Evolutionary conservation across 192 early-diverging fungal genomes (phyloP), one percentile per base, ranked within the genome.

Genomic region (Podila verticillata): DNA sequence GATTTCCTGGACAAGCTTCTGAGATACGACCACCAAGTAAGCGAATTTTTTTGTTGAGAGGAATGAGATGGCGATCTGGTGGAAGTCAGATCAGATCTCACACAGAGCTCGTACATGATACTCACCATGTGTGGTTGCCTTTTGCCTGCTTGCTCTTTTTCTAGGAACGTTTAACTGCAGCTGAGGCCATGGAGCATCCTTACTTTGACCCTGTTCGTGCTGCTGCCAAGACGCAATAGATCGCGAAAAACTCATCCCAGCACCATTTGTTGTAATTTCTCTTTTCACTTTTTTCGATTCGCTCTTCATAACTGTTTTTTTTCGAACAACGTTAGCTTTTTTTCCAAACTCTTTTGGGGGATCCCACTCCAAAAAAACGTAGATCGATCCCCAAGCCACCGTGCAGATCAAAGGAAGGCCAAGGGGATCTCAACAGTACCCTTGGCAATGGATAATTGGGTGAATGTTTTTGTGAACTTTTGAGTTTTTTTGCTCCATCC

Each of bases 1-100:
- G 95, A 96, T 72, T 95, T 98, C 75, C 83, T 98, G 66, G 96
- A 98, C 75, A 89, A 92, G 78, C 84, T 98, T 72, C 87, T 98
- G 75, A 85, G 92, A 70, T 98, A 97, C 86, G 96, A 98, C 84
- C 96, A 97, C 72, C 92, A 95, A 54, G 51, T 54, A 54, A 54
- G 51, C 24, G 22, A 26, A 0, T 54, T n/a, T 44, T 44, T 13
- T 39, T 39, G 39, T 44, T 44, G 15, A 15, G 12, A 44, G 39
- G 13, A 15, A 44, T 15, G 12, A 15, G 39, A 4, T 44, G 39
- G 15, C 2, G 39, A 44, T 15, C 39, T 0, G 12, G 39, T 44
- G 39, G 7, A 44, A 15, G 2, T 44, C 39, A 44, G 39, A 17
- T 44, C 39, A 15, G 39, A 44, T 44, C n/a, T n/a, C 13, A 12